Evolutionary conservation across 2,329 filamentous ascomycete species (phyloP).

Genomic region (Verticillium longisporum): DNA sequence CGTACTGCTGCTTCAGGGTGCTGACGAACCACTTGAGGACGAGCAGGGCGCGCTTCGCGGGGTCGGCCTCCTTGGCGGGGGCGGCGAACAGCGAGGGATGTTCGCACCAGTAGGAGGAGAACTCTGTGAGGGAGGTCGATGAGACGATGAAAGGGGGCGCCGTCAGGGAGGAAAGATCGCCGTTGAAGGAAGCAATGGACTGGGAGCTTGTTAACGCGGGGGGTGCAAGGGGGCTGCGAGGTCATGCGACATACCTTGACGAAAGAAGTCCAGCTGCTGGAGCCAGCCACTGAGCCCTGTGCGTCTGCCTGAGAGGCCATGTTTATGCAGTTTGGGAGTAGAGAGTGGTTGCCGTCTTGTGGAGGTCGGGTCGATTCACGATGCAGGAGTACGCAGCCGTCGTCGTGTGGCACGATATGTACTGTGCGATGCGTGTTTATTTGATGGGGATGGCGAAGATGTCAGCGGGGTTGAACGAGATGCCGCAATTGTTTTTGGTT

Average conservation of each 20-base stretch:
- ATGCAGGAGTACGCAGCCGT: neutral
- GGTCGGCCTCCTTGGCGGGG: constrained; percentile 70
- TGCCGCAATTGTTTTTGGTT: neutral
- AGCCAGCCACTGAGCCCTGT: neutral
- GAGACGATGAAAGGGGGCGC: constrained; percentile 80
- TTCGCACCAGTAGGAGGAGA: constrained; percentile 77
- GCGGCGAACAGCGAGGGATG: constrained; percentile 74
- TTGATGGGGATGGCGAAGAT: neutral
- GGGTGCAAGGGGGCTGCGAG: neutral
- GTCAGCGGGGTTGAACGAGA: neutral
- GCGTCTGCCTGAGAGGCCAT: neutral
- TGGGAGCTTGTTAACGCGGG: constrained; percentile 17
- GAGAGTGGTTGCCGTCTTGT: neutral
- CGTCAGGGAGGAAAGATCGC: constrained; percentile 73
- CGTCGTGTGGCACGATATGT: neutral
- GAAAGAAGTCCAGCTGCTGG: constrained; percentile 2
- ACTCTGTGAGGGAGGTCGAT: constrained; percentile 70
- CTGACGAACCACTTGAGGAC: constrained; percentile 97
- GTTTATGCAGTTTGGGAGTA: neutral
- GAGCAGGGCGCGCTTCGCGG: constrained; percentile 73
- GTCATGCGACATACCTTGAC: neutral
- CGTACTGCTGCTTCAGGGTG: constrained; percentile 82
- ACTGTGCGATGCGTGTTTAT: neutral
- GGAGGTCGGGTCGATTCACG: neutral
- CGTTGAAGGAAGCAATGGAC: constrained; percentile 77